phyloP scores from a whole-genome alignment of 2,329 filamentous ascomycete species.

The Diaporthe citrichinensis region DNA sequence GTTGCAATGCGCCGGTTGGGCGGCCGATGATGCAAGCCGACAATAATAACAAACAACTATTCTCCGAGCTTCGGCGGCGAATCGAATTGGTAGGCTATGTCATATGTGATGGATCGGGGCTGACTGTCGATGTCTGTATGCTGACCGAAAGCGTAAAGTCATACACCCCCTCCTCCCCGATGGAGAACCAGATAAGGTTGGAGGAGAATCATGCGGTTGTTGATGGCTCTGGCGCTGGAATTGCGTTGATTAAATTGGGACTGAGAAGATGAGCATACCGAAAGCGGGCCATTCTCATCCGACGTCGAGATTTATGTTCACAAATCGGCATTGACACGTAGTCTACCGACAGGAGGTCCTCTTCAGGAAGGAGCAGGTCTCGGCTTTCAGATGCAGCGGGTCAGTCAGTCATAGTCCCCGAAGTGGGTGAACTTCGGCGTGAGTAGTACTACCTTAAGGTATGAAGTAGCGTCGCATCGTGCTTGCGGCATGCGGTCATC shows the following conservation, averaged over 20 bases:
- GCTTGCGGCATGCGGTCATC: constrained; percentile 20
- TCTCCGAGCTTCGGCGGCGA: not conserved
- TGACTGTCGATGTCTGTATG: not conserved
- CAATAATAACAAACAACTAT: not conserved
- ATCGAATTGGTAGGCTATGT: not conserved
- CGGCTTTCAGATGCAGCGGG: constrained; percentile 12
- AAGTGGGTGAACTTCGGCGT: constrained; percentile 29
- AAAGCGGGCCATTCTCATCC: not conserved
- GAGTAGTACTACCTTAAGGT: too few relatives aligned
- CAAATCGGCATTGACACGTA: not conserved
- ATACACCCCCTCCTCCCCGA: not conserved
- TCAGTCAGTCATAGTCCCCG: not conserved
- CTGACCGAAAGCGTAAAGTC: constrained; percentile 8
- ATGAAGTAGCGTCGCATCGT: constrained; percentile 11
- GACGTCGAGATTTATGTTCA: not conserved
- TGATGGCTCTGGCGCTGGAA: not conserved
- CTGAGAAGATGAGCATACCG: not conserved
- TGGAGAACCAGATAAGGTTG: not conserved
- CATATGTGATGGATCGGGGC: not conserved
- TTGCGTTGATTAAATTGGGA: not conserved
- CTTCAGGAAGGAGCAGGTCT: constrained; percentile 4
- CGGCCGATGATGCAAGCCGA: not conserved
- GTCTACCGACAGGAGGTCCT: not conserved
- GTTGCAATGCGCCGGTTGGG: not conserved
- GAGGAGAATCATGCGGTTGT: constrained; percentile 5